Percentiles rank a stretch among this genome's conserved stretches.
Conservation (phyloP, 805 yeast genomes). For the Candida vaughaniae region DNA sequence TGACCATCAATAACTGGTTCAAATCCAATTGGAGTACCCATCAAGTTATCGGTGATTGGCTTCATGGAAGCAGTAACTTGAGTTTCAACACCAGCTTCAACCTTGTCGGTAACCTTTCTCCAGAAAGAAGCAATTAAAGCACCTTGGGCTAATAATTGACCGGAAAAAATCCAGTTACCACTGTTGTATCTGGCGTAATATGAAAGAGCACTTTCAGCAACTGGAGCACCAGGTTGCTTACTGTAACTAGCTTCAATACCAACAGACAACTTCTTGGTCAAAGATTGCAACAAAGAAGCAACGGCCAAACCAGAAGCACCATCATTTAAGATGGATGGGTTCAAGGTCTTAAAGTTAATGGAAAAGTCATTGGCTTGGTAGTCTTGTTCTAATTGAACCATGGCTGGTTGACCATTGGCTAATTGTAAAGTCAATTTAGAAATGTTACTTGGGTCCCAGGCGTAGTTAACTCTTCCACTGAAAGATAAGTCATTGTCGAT, state of each 20-base stretch:
- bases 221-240: slow-evolving; percentile 63
- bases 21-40: slow-evolving; percentile 77
- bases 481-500: slow-evolving; percentile 83
- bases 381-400: slow-evolving; percentile 96
- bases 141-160: slow-evolving; percentile 92
- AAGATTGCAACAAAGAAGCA: slow-evolving; percentile 85
- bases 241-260: slow-evolving; percentile 94
- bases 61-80: slow-evolving; percentile 72
- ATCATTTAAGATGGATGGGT: slow-evolving; percentile 77
- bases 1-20: slow-evolving; percentile 87
- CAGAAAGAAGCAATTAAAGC: slow-evolving; percentile 85
- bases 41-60: slow-evolving; percentile 71
- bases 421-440: slow-evolving; percentile 87
- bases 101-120: slow-evolving; percentile 89
- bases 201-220: slow-evolving; percentile 86
- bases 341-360: slow-evolving; percentile 83
- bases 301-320: slow-evolving; percentile 84
- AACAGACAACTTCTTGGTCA: slow-evolving; percentile 77
- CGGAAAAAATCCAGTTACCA: slow-evolving; percentile 90
- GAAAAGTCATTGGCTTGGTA: slow-evolving; percentile 87
- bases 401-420: slow-evolving; percentile 84
- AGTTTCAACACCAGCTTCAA: slow-evolving; percentile 93
- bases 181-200: slow-evolving; percentile 88
- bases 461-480: slow-evolving; percentile 86
- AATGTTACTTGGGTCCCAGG: slow-evolving; percentile 77